These are phyloP conservation scores for Russula abietina DNA, from an alignment of 768 basidiomycete species.

Conservation along the genomic window DNA sequence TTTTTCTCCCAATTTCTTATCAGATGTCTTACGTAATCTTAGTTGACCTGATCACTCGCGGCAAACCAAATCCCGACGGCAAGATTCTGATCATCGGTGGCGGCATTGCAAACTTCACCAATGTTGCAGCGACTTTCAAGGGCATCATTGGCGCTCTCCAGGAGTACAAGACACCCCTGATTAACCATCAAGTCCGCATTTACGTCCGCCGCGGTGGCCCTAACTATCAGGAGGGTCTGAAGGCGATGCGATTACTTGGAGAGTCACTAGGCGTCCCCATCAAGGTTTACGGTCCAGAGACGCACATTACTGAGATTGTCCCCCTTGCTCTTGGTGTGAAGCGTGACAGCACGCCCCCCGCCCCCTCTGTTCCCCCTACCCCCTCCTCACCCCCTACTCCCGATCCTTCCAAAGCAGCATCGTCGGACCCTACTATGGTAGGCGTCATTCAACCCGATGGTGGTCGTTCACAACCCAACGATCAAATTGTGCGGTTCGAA, in stretches of 20 bases:
- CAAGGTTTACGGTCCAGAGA: slow-evolving; percentile 94
- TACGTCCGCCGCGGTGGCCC: slow-evolving; percentile 98
- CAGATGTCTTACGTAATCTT: slow-evolving; percentile 14
- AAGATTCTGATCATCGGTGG: slow-evolving; percentile 99
- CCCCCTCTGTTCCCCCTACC: slow-evolving; percentile 40
- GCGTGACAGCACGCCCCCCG: slow-evolving; percentile 39
- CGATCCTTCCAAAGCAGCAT: slow-evolving; percentile 34
- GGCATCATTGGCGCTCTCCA: slow-evolving; percentile 97
- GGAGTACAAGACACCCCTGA: slow-evolving; percentile 83
- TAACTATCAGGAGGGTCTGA: slow-evolving; percentile 98
- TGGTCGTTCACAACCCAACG: slow-evolving; percentile 75
- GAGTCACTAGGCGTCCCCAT: slow-evolving; percentile 98
- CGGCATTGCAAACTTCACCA: slow-evolving; percentile 99
- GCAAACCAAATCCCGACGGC: slow-evolving; percentile 73
- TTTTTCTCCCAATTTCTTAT: neutral
- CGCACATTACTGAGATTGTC: slow-evolving; percentile 97
- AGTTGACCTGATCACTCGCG: slow-evolving; percentile 95
- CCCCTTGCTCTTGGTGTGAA: slow-evolving; percentile 93
- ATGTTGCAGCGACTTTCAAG: slow-evolving; percentile 99
- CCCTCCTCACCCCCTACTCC: slow-evolving; percentile 46
- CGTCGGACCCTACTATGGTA: slow-evolving; percentile 39
- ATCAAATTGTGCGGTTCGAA: slow-evolving; percentile 89
- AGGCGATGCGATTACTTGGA: slow-evolving; percentile 95
- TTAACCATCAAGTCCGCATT: slow-evolving; percentile 82
- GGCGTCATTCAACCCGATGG: slow-evolving; percentile 74